Evolutionary conservation across 2,329 filamentous ascomycete genomes (phyloP), one percentile per base, ranked within the genome.

Genomic region (Colletotrichum siamense): DNA sequence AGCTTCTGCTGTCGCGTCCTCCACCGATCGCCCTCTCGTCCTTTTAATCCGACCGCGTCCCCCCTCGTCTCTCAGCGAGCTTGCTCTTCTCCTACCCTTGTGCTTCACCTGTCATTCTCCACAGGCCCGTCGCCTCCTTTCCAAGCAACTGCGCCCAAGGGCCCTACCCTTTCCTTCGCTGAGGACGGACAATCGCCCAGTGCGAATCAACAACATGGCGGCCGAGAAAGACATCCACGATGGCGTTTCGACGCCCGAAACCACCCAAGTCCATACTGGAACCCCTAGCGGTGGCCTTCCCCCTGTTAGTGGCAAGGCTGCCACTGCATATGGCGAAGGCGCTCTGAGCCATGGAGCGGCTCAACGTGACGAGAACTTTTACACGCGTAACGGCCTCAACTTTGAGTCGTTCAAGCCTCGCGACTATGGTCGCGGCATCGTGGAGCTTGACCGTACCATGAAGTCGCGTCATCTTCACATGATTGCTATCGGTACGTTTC

Each of bases 381-480:
- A 73, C 70, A 80, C 79, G 13, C 78, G 79, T 15, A 79, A 79
- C 18, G 79, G 79, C 24, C 77, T 80, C 49, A 80, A 79, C 70
- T 55, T 78, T 1, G 77, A 79, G 66, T 80, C 79, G 7, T 80
- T 80, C 77, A 79, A 79, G 78, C 69, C 64, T 13, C 79, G 79
- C 44, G 72, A 78, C 30, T 77, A 77, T 30, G 78, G 78, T n/a
- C 52, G 62, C 10, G 77, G 76, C 30, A 71, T 78, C 24, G 78
- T 79, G 9, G 78, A 81, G 68, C 79, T 83, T 16, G 79, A 82
- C 72, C 78, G 79, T 63, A 75, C 77, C 76, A 86, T 89, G 83
- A 85, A 87, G 82, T 83, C 83, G 24, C 86, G 88, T 78, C 88
- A 89, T 81, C 82, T 89, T 80, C 87, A 89, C 80, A 89, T 89